These are phyloP conservation scores for Helichrysum umbraculigerum DNA, from an alignment of 129 eudicot genomes.

Conservation along the genomic window DNA sequence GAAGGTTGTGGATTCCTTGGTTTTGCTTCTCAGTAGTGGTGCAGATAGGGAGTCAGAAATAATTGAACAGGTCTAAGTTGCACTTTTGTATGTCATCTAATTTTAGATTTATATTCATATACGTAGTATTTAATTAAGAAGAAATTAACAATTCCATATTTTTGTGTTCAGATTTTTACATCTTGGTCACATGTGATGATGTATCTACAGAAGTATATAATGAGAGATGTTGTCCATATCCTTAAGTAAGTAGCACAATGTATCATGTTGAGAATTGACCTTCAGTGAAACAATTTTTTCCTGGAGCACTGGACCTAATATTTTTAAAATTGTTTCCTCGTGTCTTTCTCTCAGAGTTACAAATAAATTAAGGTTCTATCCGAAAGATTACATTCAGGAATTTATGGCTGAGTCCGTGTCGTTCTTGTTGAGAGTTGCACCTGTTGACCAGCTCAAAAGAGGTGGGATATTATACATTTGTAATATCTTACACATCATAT, in stretches of 20 bases:
- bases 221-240: constrained; percentile 52
- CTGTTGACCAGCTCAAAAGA: constrained; percentile 55
- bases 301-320: background rate
- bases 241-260: constrained; percentile 58
- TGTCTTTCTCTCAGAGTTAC: constrained; percentile 46
- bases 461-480: constrained; percentile 42
- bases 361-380: constrained; percentile 65
- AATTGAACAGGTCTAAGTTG: constrained; percentile 73
- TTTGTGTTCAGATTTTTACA: constrained; percentile 68
- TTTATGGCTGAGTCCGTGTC: constrained; percentile 82
- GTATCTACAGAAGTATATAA: constrained; percentile 79
- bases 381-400: constrained; percentile 73
- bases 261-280: background rate
- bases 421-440: constrained; percentile 76
- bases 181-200: constrained; percentile 85
- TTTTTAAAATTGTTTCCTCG: background rate
- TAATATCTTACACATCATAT: background rate
- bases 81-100: background rate
- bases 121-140: background rate
- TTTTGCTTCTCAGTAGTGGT: constrained; percentile 68
- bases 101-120: background rate
- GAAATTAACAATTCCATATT: constrained; percentile 16
- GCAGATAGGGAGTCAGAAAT: constrained; percentile 93
- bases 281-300: too few relatives aligned
- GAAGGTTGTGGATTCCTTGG: constrained; percentile 55